Percentiles rank a stretch among this genome's conserved stretches.
Conservation (phyloP, 768 basidiomycete species). For the Phaffia australis region DNA sequence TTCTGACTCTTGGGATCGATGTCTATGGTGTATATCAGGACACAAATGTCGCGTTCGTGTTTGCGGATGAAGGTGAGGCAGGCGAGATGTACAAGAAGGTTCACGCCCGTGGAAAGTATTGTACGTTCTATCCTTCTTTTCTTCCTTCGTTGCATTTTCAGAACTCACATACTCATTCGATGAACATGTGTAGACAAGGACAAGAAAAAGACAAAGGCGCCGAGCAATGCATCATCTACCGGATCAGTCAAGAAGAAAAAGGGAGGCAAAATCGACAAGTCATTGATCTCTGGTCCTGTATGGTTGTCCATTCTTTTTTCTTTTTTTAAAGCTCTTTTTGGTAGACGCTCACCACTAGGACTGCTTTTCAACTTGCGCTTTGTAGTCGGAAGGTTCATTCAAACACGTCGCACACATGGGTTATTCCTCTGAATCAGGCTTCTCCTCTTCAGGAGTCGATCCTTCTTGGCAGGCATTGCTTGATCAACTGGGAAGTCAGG, state of each 20-base stretch:
- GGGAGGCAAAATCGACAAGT: constrained; percentile 79
- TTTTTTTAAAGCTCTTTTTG: background rate
- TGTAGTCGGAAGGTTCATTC: constrained; percentile 48
- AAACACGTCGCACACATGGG: constrained; percentile 92
- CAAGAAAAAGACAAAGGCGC: constrained; percentile 33
- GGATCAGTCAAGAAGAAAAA: constrained; percentile 38
- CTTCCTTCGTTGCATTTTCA: background rate
- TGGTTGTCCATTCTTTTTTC: constrained; percentile 15
- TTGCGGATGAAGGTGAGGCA: constrained; percentile 75
- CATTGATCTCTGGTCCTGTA: constrained; percentile 71
- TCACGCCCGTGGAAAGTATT: constrained; percentile 52
- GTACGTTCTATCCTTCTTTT: constrained; percentile 28
- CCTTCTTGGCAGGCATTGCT: constrained; percentile 75
- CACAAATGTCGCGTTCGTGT: constrained; percentile 84
- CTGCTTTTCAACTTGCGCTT: background rate
- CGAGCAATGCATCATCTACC: constrained; percentile 26
- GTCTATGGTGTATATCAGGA: constrained; percentile 55
- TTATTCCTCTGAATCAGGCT: constrained; percentile 75
- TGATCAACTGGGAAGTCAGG: constrained; percentile 51
- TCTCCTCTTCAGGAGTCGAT: constrained; percentile 75
- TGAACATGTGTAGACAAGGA: constrained; percentile 30
- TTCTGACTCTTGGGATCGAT: background rate
- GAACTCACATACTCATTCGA: background rate
- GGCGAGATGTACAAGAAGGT: constrained; percentile 78
- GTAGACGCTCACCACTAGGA: background rate